Percentiles rank a stretch among this genome's conserved stretches.
Conservation (phyloP, 2,329 filamentous ascomycete species). For the Akanthomyces dipterigenus region DNA sequence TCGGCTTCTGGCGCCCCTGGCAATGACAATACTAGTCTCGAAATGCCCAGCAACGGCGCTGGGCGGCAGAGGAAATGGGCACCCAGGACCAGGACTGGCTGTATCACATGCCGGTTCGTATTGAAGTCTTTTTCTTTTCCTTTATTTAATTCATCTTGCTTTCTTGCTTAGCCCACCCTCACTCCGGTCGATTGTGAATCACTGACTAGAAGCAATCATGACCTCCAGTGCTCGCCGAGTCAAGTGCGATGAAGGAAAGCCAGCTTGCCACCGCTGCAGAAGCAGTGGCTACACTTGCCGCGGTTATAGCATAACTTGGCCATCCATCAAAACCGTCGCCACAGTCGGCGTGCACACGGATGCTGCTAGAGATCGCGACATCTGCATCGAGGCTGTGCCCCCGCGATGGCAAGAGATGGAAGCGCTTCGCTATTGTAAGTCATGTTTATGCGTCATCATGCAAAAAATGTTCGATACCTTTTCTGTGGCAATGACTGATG, state of each 20-base stretch:
- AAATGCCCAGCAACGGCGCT: too few relatives aligned
- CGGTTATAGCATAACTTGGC: background rate
- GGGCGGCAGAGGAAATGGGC: background rate
- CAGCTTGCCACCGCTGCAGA: conserved; percentile 29
- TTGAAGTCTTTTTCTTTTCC: too few relatives aligned
- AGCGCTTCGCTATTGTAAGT: background rate
- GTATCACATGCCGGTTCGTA: background rate
- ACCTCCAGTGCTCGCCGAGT: conserved; percentile 29
- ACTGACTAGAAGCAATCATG: background rate
- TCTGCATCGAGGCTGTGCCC: background rate
- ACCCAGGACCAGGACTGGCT: background rate
- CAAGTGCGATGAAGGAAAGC: conserved; percentile 33
- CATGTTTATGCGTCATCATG: too few relatives aligned
- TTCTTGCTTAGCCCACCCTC: background rate
- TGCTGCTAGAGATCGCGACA: background rate
- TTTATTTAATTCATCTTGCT: too few relatives aligned
- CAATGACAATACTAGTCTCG: too few relatives aligned
- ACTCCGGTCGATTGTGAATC: background rate
- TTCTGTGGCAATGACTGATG: background rate
- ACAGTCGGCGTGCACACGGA: too few relatives aligned
- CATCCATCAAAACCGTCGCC: too few relatives aligned
- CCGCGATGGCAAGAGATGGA: background rate
- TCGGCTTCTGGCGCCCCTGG: too few relatives aligned
- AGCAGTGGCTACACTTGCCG: background rate
- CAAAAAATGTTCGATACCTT: too few relatives aligned